A percentile compares a stretch with the other conserved stretches of the same genome.
phyloP scores from a whole-genome alignment of 2,329 filamentous ascomycete genomes.

The Sporothrix globosa region DNA sequence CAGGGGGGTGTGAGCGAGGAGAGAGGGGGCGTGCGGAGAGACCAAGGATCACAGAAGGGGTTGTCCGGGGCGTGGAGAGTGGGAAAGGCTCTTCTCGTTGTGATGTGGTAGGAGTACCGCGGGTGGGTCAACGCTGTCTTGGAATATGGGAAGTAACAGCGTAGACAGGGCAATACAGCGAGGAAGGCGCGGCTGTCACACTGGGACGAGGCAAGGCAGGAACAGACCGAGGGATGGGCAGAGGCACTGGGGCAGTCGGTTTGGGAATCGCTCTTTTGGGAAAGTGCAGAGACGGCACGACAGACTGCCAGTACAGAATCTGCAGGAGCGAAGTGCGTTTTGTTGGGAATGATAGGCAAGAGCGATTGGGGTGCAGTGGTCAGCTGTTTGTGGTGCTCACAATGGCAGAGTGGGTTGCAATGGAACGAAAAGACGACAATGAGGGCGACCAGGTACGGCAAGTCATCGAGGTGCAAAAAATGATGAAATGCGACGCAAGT shows the following conservation, averaged over 20 bases:
- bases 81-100: neutral
- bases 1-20: conserved; percentile 11
- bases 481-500: neutral
- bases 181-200: conserved; percentile 24
- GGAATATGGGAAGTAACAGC: neutral
- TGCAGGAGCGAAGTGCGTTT: conserved; percentile 20
- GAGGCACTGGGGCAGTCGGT: conserved; percentile 14
- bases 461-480: conserved; percentile 5
- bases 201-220: neutral
- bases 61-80: conserved; percentile 31
- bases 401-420: conserved; percentile 10
- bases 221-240: conserved; percentile 5
- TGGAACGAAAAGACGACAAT: neutral
- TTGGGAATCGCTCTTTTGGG: conserved; percentile 20
- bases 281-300: neutral
- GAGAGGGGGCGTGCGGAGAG: conserved; percentile 10
- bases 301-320: neutral
- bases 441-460: neutral
- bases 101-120: neutral
- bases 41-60: conserved; percentile 31
- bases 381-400: conserved; percentile 6
- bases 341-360: conserved; percentile 21
- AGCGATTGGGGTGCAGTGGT: neutral
- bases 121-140: neutral
- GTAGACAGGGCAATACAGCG: neutral